Evolutionary conservation across 78 protist species (phyloP).

Genomic region (Corallochytrium limacisporum): DNA sequence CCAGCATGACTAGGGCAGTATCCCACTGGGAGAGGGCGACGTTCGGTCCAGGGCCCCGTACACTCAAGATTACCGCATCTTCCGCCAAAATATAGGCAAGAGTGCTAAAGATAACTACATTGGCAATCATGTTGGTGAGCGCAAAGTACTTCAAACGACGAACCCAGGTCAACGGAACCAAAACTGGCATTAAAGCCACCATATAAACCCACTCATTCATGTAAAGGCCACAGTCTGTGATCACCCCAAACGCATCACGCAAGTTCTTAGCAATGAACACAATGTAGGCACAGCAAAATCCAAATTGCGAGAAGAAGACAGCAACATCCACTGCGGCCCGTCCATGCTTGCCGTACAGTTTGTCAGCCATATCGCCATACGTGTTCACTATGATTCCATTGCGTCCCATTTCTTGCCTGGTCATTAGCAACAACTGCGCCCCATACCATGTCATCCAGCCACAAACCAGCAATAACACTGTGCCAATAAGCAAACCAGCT

Average conservation of each 20-base stretch:
- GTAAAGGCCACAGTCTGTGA: background rate
- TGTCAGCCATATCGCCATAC: background rate
- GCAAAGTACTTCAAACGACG: constrained; percentile 8
- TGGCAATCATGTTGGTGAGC: constrained; percentile 19
- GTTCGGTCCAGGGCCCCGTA: constrained; percentile 1
- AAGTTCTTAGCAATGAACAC: constrained; percentile 15
- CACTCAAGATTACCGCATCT: background rate
- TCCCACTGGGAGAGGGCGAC: background rate
- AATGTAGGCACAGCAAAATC: constrained; percentile 23
- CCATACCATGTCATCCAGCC: background rate
- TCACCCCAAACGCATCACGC: background rate
- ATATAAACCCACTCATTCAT: background rate
- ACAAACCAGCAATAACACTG: background rate
- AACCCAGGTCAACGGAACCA: constrained; percentile 18
- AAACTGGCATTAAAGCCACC: background rate
- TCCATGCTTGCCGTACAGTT: background rate
- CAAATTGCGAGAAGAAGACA: constrained; percentile 13
- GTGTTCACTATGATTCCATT: background rate
- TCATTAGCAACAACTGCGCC: background rate
- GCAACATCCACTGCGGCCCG: constrained; percentile 4
- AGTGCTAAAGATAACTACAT: constrained; percentile 1
- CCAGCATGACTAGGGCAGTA: background rate
- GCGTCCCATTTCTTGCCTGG: background rate
- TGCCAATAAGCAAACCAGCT: background rate
- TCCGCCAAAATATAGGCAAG: background rate